Conservation (phyloP, 805 yeast genomes). For the Monosporozyma yasuniensis region DNA sequence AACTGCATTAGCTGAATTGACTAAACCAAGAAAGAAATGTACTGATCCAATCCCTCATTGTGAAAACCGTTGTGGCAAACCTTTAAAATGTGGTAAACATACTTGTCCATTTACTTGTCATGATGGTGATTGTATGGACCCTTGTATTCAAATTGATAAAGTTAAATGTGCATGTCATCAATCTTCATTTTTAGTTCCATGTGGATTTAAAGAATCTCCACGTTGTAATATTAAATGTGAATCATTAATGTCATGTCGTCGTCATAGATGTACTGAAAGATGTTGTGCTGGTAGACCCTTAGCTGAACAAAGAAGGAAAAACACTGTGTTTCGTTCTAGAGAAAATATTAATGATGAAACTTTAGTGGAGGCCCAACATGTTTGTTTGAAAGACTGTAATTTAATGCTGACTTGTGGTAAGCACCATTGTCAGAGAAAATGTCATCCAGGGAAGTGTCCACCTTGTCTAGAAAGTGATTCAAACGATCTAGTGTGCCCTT, state of each 20-base stretch:
- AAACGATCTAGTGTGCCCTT: conserved; percentile 69
- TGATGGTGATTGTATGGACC: conserved; percentile 59
- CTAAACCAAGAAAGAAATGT: conserved; percentile 45
- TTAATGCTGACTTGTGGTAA: conserved; percentile 53
- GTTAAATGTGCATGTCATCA: conserved; percentile 56
- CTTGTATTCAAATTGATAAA: conserved; percentile 48
- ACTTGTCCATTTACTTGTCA: conserved; percentile 64
- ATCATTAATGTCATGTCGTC: conserved; percentile 66
- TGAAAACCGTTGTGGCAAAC: conserved; percentile 52
- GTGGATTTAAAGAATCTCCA: conserved; percentile 51
- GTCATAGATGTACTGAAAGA: conserved; percentile 59
- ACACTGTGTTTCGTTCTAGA: conserved; percentile 24
- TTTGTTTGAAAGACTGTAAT: conserved; percentile 62
- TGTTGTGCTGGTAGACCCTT: conserved; percentile 65
- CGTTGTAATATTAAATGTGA: conserved; percentile 64
- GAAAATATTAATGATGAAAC: conserved; percentile 38
- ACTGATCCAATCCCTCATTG: conserved; percentile 77
- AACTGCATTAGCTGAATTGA: conserved; percentile 35
- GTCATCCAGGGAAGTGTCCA: conserved; percentile 74
- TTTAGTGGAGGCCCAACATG: conserved; percentile 64
- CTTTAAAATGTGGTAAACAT: conserved; percentile 63
- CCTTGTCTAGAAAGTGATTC: conserved; percentile 75
- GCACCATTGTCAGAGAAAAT: conserved; percentile 60
- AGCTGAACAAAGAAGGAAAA: conserved; percentile 45
- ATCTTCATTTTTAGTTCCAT: conserved; percentile 51